Evolutionary conservation across 1,284 basidiomycete genomes (phyloP), one percentile per base, ranked within the genome.

Genomic region (Melampsora americana): DNA sequence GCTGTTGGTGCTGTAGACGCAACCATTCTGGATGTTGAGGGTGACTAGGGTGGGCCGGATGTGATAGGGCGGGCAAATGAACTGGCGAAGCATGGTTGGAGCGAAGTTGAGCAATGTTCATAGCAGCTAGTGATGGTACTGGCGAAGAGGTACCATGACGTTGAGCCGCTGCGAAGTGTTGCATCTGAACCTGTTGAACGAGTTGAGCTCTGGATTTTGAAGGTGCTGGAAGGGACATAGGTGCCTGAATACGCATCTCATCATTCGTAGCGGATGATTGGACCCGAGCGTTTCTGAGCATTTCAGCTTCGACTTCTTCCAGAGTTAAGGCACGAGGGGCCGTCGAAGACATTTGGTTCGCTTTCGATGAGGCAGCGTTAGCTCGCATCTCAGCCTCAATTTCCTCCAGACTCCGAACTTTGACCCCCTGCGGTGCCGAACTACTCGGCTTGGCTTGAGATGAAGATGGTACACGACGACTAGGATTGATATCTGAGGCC

Each of bases 281-380:
- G 14, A 65, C 74, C 28, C 64, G 74, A 39, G 20, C 32, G 81
- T 69, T 77, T 50, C 39, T 66, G 18, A 83, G 80, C 90, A 95
- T 92, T 83, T 98, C 92, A 3, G 91, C 90, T 83, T 99, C 95
- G 78, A 98, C 92, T 82, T 98, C 93, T 79, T 94, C 92, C 32
- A 98, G 83, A 0, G 93, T 95, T 75, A 90, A 88, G 42, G 88
- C 87, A 48, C 88, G 80, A 46, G 68, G 79, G 35, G 46, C 2
- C 66, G 68, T 18, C 77, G 67, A 53, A 42, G 69, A 20, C 20
- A 67, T 42, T 42, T 77, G 59, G 64, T 75, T 23, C 39, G 66
- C 11, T 48, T 75, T 76, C 75, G 78, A 56, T 71, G 87, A 1
- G 83, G 84, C 61, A 85, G 85, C 11, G 80, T 80, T 61, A 72